Evolutionary conservation across 129 eudicot genomes (phyloP), one percentile per base, ranked within the genome.

Genomic region (Arctium lappa): DNA sequence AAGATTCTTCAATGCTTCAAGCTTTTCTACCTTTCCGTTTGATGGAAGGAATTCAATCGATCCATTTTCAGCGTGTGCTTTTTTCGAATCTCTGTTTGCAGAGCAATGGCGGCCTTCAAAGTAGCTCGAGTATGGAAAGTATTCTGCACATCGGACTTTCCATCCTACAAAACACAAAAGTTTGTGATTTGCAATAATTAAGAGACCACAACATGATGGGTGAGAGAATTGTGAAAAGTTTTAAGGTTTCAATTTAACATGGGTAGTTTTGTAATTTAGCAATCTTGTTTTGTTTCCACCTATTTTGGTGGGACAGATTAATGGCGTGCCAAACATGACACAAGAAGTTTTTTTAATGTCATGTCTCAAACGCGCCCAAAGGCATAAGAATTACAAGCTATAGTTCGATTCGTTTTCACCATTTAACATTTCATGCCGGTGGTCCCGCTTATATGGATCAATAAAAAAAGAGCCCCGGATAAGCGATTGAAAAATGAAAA

Each of bases 61-160:
- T 38, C 92, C 97, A 78, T 95, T 88, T 80, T 85, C 92, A 7
- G 87, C 40, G 33, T 40, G 77, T 18, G 65, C 56, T 78, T 87
- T 87, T 72, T 82, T 80, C 81, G 29, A 69, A 85, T 81, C 75
- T 70, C 73, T 76, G 60, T 81, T 85, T 13, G 86, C 18, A 66
- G 97, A 93, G 85, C 97, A 88, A 6, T 33, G 86, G 31, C 56
- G 81, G 44, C 99, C 99, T 85, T 89, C 97, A 70, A 95, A 95
- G 84, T 91, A 93, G 60, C 92, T 86, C 0, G 99, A 92, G 88
- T 85, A 88, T 1, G 97, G 99, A 82, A 95, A 95, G 88, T 89
- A 89, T 84, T 91, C 97, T 22, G 93, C 90, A 73, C 99, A 93
- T 31, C 85, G 87, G 69, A 65, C 68, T 77, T 91, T 95, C 99